Evolutionary conservation across 305 asterid species (phyloP), one percentile per base, ranked within the genome.

Genomic region (Ilex paraguariensis): DNA sequence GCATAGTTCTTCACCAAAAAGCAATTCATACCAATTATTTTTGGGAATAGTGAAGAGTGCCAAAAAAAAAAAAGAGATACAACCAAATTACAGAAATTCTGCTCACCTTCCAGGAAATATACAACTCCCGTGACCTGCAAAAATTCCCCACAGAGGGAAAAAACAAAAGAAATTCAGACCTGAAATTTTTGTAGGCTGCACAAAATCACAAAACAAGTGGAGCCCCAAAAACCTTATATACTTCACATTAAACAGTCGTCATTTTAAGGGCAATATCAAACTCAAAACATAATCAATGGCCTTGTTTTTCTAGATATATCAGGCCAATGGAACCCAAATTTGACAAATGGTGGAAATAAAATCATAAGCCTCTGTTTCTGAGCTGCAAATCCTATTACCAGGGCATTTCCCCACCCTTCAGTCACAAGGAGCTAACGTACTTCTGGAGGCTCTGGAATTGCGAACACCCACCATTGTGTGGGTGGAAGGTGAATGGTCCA

Each of bases 31-130:
- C 44, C 65, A 66, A 45, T 63, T 67, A 45, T 67, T 68, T 63
- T 57, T 16, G 73, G 75, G 70, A 69, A 65, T 59, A 54, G 79
- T 48, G 50, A 73, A 60, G 57, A 72, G 65, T 45, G 85, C 81
- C 81, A 78, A 81, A 72, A 4, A 59, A 61, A 69, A 59, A 60
- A 40, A n/a, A 11, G 28, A 21, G 28, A 2, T 42, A 54, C 53
- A 57, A 56, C 67, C 68, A 65, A 42, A 32, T 50, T 39, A 63
- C 15, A 50, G 13, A 54, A 72, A 68, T 62, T 56, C 60, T 54
- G 69, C 90, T 72, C 72, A 93, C 99, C 97, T 93, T 85, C 99
- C 99, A 62, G 97, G 96, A 86, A 87, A 90, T 74, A 84, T 61
- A 84, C 99, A 93, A 53, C 54, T 73, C 86, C 87, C 96, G 75